phyloP scores from a whole-genome alignment of 2,329 filamentous ascomycete species.

The Thielaviopsis musarum region DNA sequence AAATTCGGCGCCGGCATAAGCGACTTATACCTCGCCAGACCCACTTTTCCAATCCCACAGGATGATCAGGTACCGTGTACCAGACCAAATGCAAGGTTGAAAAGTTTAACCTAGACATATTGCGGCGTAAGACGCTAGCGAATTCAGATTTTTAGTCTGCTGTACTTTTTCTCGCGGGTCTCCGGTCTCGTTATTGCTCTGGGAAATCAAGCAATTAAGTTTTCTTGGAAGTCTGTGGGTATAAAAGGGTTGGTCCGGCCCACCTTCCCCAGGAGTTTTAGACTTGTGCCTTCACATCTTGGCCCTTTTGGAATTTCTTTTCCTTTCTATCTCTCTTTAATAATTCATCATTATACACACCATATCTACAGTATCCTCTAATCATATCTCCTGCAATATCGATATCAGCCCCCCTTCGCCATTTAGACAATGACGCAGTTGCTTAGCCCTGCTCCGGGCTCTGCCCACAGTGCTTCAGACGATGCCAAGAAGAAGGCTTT shows the following conservation, averaged over 20 bases:
- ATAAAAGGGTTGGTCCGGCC: neutral
- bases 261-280: neutral
- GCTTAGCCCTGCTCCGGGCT: neutral
- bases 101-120: no score
- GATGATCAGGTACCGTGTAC: neutral
- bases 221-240: neutral
- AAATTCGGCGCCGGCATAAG: neutral
- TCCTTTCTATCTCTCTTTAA: neutral
- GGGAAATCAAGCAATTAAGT: neutral
- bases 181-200: no score
- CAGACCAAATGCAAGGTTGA: no score
- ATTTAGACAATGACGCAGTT: neutral
- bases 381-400: neutral
- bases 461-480: neutral
- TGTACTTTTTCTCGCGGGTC: no score
- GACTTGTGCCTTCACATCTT: neutral
- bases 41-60: neutral
- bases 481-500: neutral
- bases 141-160: no score
- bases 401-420: neutral
- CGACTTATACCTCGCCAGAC: neutral
- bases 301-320: neutral
- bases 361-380: neutral
- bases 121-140: no score
- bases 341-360: neutral